These are phyloP conservation scores for Suhomyces bribrorum DNA, from an alignment of 1,139 yeast species.

Conservation along the genomic window DNA sequence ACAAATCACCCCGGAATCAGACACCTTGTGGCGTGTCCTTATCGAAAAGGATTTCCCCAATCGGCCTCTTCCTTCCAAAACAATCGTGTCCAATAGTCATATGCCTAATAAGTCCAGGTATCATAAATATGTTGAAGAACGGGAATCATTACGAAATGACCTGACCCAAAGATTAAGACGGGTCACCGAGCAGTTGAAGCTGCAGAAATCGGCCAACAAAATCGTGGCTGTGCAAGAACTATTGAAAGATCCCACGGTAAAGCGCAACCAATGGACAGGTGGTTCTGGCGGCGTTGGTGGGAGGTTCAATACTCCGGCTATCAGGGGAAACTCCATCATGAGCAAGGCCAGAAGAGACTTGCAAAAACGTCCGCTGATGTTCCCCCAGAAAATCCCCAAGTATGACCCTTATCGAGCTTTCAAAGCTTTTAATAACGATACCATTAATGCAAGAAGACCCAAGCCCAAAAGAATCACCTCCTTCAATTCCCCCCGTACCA, in stretches of 20 bases:
- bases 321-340: conserved; percentile 30
- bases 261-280: conserved; percentile 19
- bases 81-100: conserved; percentile 3
- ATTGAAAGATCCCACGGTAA: conserved; percentile 41
- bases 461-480: conserved; percentile 1
- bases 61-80: conserved; percentile 26
- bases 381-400: conserved; percentile 19
- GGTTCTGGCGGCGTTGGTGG: conserved; percentile 9
- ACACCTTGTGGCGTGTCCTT: conserved; percentile 50
- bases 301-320: conserved; percentile 7
- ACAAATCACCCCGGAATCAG: conserved; percentile 48
- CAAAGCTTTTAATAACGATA: conserved; percentile 7
- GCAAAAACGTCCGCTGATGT: conserved; percentile 36
- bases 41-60: conserved; percentile 53
- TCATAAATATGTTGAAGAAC: conserved; percentile 44
- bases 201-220: conserved; percentile 49
- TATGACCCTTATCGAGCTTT: conserved; percentile 33
- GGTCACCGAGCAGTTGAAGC: conserved; percentile 42
- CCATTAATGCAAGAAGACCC: conserved; percentile 8
- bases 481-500: background rate
- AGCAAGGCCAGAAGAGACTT: conserved; percentile 39
- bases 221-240: conserved; percentile 43
- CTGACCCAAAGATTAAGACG: conserved; percentile 51
- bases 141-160: conserved; percentile 47
- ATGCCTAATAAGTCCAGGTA: conserved; percentile 49